phyloP scores from a whole-genome alignment of 768 basidiomycete species.

The Russula emetica region DNA sequence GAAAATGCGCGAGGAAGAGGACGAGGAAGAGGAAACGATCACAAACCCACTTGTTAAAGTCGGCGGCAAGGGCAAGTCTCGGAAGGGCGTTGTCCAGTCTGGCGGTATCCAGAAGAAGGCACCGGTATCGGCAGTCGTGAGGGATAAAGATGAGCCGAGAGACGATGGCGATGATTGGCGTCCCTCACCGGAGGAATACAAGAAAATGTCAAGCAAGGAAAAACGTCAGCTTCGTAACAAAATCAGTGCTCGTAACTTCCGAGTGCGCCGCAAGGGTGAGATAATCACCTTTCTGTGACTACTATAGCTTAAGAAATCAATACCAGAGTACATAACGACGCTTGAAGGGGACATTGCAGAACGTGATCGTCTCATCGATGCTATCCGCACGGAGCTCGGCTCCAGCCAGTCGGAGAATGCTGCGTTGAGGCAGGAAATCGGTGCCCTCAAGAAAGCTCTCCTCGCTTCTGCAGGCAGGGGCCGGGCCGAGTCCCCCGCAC shows the following conservation, averaged over 20 bases:
- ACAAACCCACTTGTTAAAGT: slow-evolving; percentile 33
- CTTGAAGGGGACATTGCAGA: slow-evolving; percentile 93
- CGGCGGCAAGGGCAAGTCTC: slow-evolving; percentile 49
- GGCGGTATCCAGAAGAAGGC: slow-evolving; percentile 69
- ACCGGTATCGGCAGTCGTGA: slow-evolving; percentile 35
- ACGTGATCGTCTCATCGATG: slow-evolving; percentile 84
- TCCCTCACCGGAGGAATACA: slow-evolving; percentile 88
- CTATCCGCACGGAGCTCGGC: slow-evolving; percentile 80
- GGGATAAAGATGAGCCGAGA: slow-evolving; percentile 47
- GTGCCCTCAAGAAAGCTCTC: slow-evolving; percentile 67
- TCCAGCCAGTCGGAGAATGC: slow-evolving; percentile 75
- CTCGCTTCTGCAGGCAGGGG: slow-evolving; percentile 57
- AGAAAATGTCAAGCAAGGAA: slow-evolving; percentile 93
- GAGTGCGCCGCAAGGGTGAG: slow-evolving; percentile 88
- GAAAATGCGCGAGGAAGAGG: slow-evolving; percentile 35
- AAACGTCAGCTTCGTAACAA: slow-evolving; percentile 96
- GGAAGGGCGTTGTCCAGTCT: slow-evolving; percentile 67
- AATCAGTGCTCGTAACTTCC: slow-evolving; percentile 92
- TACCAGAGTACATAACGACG: slow-evolving; percentile 85
- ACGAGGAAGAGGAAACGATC: slow-evolving; percentile 32
- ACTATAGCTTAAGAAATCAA: neutral
- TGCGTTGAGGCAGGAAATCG: slow-evolving; percentile 74
- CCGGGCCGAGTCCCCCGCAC: slow-evolving; percentile 38
- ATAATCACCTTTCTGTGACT: slow-evolving; percentile 16
- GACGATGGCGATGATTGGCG: slow-evolving; percentile 72